These are phyloP conservation scores for Penicillium paradoxum DNA, from an alignment of 495 filamentous ascomycete species.

Conservation along the genomic window DNA sequence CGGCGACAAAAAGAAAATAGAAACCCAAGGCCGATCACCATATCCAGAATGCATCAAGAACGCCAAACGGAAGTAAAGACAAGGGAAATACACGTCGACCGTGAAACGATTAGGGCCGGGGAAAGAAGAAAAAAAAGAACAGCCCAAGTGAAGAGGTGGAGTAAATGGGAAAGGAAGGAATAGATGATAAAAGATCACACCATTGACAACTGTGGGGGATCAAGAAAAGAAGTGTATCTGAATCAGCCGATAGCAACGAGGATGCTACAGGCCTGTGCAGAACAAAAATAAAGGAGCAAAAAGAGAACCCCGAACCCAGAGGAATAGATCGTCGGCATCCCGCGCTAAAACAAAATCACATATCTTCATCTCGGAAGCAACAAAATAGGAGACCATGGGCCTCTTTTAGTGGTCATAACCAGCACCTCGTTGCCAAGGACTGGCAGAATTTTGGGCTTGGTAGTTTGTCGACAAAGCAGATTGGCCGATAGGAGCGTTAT, in stretches of 20 bases:
- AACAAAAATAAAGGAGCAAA: constrained; percentile 10
- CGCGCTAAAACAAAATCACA: constrained; percentile 36
- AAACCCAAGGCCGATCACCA: constrained; percentile 30
- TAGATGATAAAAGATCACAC: constrained; percentile 6
- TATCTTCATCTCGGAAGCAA: constrained; percentile 40
- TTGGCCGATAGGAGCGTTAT: constrained; percentile 27
- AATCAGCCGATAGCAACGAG: constrained; percentile 14
- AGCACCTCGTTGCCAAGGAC: constrained; percentile 64
- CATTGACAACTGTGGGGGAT: constrained; percentile 5
- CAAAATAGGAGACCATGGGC: constrained; percentile 19
- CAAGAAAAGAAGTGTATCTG: constrained; percentile 5
- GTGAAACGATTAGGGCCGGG: constrained; percentile 1
- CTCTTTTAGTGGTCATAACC: constrained; percentile 56
- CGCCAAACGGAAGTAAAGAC: constrained; percentile 29
- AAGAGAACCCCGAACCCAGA: constrained; percentile 13
- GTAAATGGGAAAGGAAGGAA: constrained; percentile 7
- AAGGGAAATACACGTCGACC: constrained; percentile 19
- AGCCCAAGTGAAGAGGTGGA: constrained; percentile 3
- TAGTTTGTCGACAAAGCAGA: constrained; percentile 29
- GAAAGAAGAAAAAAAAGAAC: constrained; percentile 6
- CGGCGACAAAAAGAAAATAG: constrained; percentile 12
- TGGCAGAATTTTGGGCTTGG: constrained; percentile 51
- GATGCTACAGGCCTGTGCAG: constrained; percentile 7
- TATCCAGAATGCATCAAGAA: constrained; percentile 38
- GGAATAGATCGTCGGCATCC: constrained; percentile 27